Conservation (phyloP, 148 eudicot species). For the Camellia sinensis region DNA sequence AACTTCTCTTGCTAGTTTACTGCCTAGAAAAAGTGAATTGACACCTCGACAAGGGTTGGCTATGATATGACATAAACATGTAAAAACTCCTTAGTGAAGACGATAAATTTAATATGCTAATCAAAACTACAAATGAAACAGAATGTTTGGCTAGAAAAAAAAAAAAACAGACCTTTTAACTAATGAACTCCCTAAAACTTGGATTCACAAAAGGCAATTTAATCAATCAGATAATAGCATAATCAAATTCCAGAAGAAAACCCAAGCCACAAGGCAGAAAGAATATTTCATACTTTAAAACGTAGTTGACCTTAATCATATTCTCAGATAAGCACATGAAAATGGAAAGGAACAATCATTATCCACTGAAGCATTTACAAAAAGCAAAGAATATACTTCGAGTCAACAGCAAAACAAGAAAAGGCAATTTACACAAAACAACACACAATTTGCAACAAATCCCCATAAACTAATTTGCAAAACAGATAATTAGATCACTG, state of each 20-base stretch:
- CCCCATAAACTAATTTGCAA: background rate
- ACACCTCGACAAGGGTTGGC: too few relatives aligned
- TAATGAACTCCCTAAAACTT: background rate
- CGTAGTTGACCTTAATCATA: background rate
- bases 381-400: conserved; percentile 11
- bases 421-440: background rate
- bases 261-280: background rate
- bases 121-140: too few relatives aligned
- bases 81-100: too few relatives aligned
- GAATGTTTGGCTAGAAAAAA: background rate
- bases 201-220: background rate
- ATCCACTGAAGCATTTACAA: background rate
- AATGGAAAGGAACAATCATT: background rate
- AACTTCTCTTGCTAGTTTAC: too few relatives aligned
- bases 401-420: background rate
- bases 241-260: background rate
- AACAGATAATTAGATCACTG: background rate
- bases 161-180: too few relatives aligned
- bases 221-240: background rate
- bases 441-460: background rate
- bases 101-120: too few relatives aligned
- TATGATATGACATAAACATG: too few relatives aligned
- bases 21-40: too few relatives aligned
- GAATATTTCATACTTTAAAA: background rate
- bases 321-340: background rate